Evolutionary conservation across 1,139 yeast species (phyloP).

Genomic region (Hemisphaericaspora subhashii): DNA sequence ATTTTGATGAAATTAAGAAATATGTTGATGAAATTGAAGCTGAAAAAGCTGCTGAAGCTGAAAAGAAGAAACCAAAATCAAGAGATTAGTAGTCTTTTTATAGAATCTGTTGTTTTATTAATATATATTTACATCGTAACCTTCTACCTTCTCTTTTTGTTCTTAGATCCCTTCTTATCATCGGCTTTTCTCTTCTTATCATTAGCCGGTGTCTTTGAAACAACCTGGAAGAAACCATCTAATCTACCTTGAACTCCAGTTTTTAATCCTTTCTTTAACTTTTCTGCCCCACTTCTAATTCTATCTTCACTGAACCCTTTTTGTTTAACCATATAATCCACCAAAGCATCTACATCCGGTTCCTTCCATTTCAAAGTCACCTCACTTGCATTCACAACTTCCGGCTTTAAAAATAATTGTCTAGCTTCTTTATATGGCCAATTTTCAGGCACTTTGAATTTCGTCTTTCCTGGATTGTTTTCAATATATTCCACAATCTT

Average conservation of each 20-base stretch:
- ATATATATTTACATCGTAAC: background rate
- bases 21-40: conserved; percentile 84
- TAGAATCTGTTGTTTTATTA: background rate
- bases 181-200: conserved; percentile 27
- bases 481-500: conserved; percentile 66
- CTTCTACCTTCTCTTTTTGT: conserved; percentile 18
- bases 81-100: conserved; percentile 21
- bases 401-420: conserved; percentile 78
- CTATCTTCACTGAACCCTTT: conserved; percentile 93
- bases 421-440: conserved; percentile 95
- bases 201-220: conserved; percentile 40
- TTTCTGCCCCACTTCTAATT: conserved; percentile 82
- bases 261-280: conserved; percentile 79
- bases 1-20: conserved; percentile 71
- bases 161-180: conserved; percentile 18
- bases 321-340: conserved; percentile 68
- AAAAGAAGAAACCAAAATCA: conserved; percentile 67
- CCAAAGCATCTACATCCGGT: conserved; percentile 75
- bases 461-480: conserved; percentile 59
- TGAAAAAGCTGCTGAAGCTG: conserved; percentile 89
- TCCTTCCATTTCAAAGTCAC: conserved; percentile 73
- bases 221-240: conserved; percentile 85
- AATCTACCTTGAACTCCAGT: conserved; percentile 88
- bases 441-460: conserved; percentile 84
- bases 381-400: conserved; percentile 60